Percentiles rank a stretch among this genome's conserved stretches.
Evolutionary conservation across 169 alveolate genomes (phyloP).

Genomic region (Eimeria nieschulzi): DNA sequence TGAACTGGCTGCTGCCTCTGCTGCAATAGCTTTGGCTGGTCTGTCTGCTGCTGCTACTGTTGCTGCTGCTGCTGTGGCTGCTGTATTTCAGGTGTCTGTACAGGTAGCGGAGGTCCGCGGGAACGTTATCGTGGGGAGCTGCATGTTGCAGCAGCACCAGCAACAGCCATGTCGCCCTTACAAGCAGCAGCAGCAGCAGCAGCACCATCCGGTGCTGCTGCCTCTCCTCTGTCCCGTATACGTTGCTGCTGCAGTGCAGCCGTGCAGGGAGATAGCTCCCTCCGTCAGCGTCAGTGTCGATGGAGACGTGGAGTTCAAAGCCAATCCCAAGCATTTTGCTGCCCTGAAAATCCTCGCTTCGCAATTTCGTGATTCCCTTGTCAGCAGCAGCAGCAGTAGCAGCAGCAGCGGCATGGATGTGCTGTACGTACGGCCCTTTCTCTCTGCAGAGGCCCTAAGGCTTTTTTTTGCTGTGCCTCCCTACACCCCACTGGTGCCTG

Average conservation of each 20-base stretch:
- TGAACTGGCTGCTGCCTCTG: neutral
- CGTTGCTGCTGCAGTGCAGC: conserved; percentile 23
- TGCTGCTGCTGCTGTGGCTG: neutral
- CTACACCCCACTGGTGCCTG: conserved; percentile 6
- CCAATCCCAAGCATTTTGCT: neutral
- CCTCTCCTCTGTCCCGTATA: neutral
- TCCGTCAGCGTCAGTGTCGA: conserved; percentile 5
- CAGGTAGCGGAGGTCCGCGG: conserved; percentile 15
- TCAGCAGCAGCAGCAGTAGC: conserved; percentile 3
- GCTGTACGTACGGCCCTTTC: neutral
- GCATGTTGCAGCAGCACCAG: conserved; percentile 1
- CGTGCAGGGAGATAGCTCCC: neutral
- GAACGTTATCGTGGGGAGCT: neutral
- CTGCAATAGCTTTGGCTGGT: neutral
- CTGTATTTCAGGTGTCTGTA: conserved; percentile 10
- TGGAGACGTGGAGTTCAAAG: conserved; percentile 3
- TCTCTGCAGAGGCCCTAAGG: conserved; percentile 1
- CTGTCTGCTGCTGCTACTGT: neutral
- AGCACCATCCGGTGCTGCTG: conserved; percentile 9
- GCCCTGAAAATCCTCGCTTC: neutral
- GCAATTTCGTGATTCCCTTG: neutral
- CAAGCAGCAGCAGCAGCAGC: conserved; percentile 3
- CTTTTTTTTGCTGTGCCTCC: neutral
- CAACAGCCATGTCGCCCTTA: conserved; percentile 11
- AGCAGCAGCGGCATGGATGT: conserved; percentile 11